These are phyloP conservation scores for Dryas octopetala DNA, from an alignment of 306 rosid genomes.

Conservation along the genomic window DNA sequence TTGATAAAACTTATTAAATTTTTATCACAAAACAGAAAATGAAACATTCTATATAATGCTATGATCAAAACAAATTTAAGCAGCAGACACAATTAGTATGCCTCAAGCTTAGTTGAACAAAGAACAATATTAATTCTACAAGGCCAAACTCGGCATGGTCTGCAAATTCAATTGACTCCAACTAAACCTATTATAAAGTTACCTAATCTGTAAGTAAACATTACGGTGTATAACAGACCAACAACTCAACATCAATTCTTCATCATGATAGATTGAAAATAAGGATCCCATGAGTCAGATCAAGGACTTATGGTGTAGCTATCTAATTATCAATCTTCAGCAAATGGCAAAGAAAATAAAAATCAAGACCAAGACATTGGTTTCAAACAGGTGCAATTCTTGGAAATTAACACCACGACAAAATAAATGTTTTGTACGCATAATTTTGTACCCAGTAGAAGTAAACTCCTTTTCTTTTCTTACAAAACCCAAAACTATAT, in stretches of 20 bases:
- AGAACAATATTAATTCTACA: background rate
- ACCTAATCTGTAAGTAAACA: background rate
- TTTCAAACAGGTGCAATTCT: background rate
- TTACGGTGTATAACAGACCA: background rate
- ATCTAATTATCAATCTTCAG: background rate
- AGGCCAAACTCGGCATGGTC: background rate
- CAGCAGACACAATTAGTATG: background rate
- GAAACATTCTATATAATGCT: background rate
- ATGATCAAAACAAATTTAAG: background rate
- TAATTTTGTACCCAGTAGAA: too few relatives aligned
- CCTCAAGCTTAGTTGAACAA: background rate
- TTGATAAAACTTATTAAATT: background rate
- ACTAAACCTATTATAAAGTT: background rate
- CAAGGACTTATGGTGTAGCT: constrained; percentile 1
- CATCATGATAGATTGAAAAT: background rate
- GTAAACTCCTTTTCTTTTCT: too few relatives aligned
- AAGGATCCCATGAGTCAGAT: background rate
- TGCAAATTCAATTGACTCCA: background rate
- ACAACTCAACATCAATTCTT: constrained; percentile 8
- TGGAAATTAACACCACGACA: background rate
- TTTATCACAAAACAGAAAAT: background rate
- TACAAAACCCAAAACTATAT: too few relatives aligned
- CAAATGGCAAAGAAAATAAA: background rate
- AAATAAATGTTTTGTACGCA: too few relatives aligned
- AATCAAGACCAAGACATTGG: background rate